Conservation (phyloP, 2,329 filamentous ascomycete genomes). For the Penicillium sp. region DNA sequence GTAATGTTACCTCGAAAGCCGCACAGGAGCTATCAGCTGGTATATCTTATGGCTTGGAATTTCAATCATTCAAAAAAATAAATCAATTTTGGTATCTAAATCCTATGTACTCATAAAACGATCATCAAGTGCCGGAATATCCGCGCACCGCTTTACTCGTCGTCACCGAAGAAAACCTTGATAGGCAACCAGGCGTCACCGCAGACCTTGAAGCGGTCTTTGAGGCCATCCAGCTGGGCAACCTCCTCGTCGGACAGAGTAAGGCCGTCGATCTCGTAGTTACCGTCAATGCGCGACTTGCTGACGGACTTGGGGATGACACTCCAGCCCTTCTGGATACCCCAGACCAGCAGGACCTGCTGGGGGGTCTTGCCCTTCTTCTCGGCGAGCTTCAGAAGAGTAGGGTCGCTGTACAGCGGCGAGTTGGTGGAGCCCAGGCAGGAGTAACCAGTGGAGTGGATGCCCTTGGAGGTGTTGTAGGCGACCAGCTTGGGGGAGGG, state of each 20-base stretch:
- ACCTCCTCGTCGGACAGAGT: constrained; percentile 74
- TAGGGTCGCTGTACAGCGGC: constrained; percentile 58
- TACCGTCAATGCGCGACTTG: constrained; percentile 71
- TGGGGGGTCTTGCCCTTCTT: constrained; percentile 61
- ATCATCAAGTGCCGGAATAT: constrained; percentile 19
- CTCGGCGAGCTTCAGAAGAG: constrained; percentile 57
- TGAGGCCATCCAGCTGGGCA: constrained; percentile 66
- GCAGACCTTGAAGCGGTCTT: constrained; percentile 82
- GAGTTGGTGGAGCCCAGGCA: constrained; percentile 61
- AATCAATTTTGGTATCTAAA: constrained; percentile 28
- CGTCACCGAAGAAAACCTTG: constrained; percentile 82
- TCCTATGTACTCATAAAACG: constrained; percentile 25
- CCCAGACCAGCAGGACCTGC: constrained; percentile 69
- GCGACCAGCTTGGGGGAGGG: constrained; percentile 63
- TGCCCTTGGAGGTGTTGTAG: constrained; percentile 57
- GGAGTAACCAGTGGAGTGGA: constrained; percentile 61
- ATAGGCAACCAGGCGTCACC: constrained; percentile 71
- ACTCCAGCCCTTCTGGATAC: constrained; percentile 76
- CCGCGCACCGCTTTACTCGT: constrained; percentile 61
- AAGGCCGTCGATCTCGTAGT: constrained; percentile 78
- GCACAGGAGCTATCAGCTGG: too few relatives aligned
- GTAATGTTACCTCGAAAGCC: too few relatives aligned
- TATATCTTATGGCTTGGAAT: too few relatives aligned
- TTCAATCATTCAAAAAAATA: constrained; percentile 1
- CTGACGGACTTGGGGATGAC: constrained; percentile 87